Evolutionary conservation across 2,329 filamentous ascomycete species (phyloP).

Genomic region (Alternaria postmessia): DNA sequence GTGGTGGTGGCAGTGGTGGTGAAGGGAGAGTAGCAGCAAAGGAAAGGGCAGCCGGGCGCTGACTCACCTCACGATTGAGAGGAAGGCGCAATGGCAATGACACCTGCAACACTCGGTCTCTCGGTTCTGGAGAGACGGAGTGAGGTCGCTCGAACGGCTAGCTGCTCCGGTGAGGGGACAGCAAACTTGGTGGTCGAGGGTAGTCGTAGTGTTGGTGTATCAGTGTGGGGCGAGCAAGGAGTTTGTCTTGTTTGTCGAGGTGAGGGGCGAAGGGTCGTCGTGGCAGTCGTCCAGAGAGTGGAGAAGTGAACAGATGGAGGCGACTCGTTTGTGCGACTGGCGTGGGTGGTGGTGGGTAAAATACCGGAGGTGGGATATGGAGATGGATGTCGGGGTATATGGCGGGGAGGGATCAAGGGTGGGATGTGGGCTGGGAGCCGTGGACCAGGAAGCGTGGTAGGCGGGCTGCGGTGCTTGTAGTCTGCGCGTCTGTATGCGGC

Average conservation of each 20-base stretch:
- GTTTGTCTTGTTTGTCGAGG: slow-evolving; percentile 39
- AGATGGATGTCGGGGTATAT: slow-evolving; percentile 37
- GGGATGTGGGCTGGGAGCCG: slow-evolving; percentile 26
- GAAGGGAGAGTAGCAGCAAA: not conserved
- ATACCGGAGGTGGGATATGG: slow-evolving; percentile 32
- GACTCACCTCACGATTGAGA: slow-evolving; percentile 43
- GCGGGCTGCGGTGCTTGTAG: slow-evolving; percentile 12
- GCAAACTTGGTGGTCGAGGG: slow-evolving; percentile 27
- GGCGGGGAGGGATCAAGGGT: slow-evolving; percentile 39
- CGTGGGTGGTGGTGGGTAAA: slow-evolving; percentile 21
- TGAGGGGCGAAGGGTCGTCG: slow-evolving; percentile 17
- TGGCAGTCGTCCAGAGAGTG: not conserved
- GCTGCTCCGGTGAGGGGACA: slow-evolving; percentile 20
- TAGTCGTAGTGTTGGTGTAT: slow-evolving; percentile 7
- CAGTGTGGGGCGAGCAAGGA: slow-evolving; percentile 31
- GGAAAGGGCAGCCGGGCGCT: slow-evolving; percentile 31
- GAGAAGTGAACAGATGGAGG: slow-evolving; percentile 10
- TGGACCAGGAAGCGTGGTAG: slow-evolving; percentile 15
- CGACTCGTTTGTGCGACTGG: not conserved
- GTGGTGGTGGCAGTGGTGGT: slow-evolving; percentile 6
- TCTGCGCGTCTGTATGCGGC: slow-evolving; percentile 14
- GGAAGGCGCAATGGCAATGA: slow-evolving; percentile 21
- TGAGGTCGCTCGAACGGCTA: slow-evolving; percentile 13
- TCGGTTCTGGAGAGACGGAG: slow-evolving; percentile 15
- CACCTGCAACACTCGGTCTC: slow-evolving; percentile 14